A percentile compares a stretch with the other conserved stretches of the same genome.
Evolutionary conservation across 768 basidiomycete species (phyloP).

Genomic region (Macrolepiota fuliginosa): DNA sequence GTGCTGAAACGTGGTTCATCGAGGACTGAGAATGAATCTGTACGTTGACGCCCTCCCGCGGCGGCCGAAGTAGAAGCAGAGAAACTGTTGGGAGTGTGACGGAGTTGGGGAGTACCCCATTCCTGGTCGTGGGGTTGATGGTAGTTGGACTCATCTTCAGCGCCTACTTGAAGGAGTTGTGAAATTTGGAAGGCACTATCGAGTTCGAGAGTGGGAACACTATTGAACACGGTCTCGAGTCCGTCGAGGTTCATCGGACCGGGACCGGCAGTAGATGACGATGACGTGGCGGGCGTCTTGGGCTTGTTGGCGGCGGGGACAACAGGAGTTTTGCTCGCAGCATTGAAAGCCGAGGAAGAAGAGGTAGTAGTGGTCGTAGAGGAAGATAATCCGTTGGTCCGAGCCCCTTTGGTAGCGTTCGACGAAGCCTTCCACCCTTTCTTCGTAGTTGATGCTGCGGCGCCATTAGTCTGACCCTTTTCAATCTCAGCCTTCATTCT

Average conservation of each 20-base stretch:
- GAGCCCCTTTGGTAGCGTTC: neutral
- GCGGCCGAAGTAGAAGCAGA: neutral
- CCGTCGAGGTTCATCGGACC: neutral
- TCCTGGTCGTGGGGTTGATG: neutral
- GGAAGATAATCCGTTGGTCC: neutral
- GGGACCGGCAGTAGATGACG: neutral
- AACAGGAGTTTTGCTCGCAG: neutral
- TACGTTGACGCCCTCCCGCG: constrained; percentile 1
- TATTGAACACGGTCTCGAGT: constrained; percentile 1
- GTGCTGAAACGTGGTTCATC: constrained; percentile 5
- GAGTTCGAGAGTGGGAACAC: neutral
- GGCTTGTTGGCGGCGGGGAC: neutral
- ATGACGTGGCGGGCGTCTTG: neutral
- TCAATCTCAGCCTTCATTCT: constrained; percentile 17
- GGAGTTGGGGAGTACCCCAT: constrained; percentile 2
- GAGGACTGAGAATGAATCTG: constrained; percentile 10
- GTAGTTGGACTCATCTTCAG: neutral
- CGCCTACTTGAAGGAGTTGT: neutral
- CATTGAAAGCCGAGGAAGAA: neutral
- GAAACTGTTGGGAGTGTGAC: neutral
- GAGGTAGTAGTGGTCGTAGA: neutral
- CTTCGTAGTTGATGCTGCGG: constrained; percentile 14
- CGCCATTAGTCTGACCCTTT: constrained; percentile 24
- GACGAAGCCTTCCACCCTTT: neutral
- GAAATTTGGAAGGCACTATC: constrained; percentile 8